These are phyloP conservation scores for Capsicum baccatum DNA, from an alignment of 257 asterid genomes.

Conservation along the genomic window DNA sequence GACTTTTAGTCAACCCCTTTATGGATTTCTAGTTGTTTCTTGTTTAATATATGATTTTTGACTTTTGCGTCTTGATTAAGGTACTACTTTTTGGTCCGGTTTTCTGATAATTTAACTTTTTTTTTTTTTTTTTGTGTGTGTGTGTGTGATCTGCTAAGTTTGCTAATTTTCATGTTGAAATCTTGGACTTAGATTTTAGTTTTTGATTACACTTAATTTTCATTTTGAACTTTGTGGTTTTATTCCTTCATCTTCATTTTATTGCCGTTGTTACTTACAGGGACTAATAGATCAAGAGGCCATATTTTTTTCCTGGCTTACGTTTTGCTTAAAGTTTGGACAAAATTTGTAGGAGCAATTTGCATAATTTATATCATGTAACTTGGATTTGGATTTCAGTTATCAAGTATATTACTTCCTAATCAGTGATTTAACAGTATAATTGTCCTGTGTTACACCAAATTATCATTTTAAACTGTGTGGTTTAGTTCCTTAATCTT, in stretches of 20 bases:
- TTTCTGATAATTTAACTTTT: constrained; percentile 28
- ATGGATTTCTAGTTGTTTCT: constrained; percentile 14
- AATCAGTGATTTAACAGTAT: neutral
- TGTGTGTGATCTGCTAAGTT: constrained; percentile 33
- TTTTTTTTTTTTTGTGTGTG: neutral
- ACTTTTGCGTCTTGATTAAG: constrained; percentile 2
- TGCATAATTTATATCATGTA: constrained; percentile 24
- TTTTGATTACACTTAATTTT: neutral
- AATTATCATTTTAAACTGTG: neutral
- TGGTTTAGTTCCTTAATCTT: constrained; percentile 28
- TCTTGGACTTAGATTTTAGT: constrained; percentile 17
- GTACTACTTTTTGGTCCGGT: neutral
- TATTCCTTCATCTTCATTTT: constrained; percentile 27
- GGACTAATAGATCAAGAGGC: constrained; percentile 38
- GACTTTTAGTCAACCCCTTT: constrained; percentile 10
- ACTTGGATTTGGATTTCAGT: constrained; percentile 27
- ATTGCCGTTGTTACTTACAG: constrained; percentile 34
- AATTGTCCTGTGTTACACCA: neutral
- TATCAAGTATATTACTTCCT: neutral
- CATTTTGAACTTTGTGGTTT: constrained; percentile 16
- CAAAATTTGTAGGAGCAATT: constrained; percentile 31
- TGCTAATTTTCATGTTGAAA: neutral
- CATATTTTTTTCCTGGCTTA: constrained; percentile 21
- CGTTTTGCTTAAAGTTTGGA: constrained; percentile 26
- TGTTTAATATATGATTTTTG: constrained; percentile 34